Conservation (phyloP, 2,329 filamentous ascomycete genomes). For the Leptographium galeiforme region DNA sequence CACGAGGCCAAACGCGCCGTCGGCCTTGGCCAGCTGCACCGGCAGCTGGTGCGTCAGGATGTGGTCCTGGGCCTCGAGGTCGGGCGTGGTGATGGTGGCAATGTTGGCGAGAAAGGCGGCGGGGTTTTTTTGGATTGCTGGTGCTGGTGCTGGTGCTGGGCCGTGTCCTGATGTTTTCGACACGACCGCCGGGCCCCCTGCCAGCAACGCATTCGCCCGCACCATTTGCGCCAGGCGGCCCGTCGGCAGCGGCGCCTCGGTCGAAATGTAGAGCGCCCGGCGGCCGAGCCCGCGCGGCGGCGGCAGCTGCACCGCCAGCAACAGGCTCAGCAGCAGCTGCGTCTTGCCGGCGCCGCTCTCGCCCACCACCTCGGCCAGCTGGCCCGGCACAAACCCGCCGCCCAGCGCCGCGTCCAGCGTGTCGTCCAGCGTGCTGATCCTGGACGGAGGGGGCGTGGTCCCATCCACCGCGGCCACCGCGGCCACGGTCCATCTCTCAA, state of each 20-base stretch:
- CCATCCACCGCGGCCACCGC: too few relatives aligned
- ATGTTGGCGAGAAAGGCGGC: constrained; percentile 54
- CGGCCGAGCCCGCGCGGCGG: constrained; percentile 56
- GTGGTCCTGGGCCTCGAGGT: constrained; percentile 90
- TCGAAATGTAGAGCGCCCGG: constrained; percentile 84
- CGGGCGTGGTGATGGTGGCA: constrained; percentile 68
- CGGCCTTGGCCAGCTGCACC: constrained; percentile 40
- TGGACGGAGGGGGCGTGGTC: too few relatives aligned
- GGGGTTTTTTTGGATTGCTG: neutral
- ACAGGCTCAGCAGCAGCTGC: constrained; percentile 74
- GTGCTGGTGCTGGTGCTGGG: neutral
- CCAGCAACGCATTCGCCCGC: constrained; percentile 47
- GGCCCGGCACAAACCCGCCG: constrained; percentile 69
- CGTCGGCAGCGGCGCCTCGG: constrained; percentile 76
- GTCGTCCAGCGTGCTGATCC: constrained; percentile 70
- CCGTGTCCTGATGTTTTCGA: too few relatives aligned
- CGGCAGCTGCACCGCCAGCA: constrained; percentile 73
- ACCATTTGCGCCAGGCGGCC: constrained; percentile 71
- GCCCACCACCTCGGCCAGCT: constrained; percentile 79
- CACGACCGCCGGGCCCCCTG: too few relatives aligned
- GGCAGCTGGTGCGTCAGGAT: constrained; percentile 89
- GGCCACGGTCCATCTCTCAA: constrained; percentile 13
- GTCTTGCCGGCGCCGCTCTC: constrained; percentile 95
- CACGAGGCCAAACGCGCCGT: constrained; percentile 64
- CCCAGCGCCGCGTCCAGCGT: constrained; percentile 59